Percentiles rank a stretch among this genome's conserved stretches.
Conservation (phyloP, 2,329 filamentous ascomycete genomes). For the Sclerotinia spermophila region DNA sequence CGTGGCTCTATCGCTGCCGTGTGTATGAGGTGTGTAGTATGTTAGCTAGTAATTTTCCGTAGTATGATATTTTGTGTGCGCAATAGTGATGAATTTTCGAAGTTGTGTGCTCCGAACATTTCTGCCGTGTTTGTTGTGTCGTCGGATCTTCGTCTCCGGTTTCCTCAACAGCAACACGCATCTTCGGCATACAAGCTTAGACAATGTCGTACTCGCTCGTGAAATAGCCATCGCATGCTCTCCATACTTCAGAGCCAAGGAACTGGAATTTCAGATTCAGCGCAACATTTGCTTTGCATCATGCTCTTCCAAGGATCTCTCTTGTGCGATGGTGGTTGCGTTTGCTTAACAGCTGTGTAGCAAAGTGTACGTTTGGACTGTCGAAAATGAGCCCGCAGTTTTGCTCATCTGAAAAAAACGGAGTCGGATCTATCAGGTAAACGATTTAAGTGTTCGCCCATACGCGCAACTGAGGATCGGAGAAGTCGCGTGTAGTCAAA, state of each 20-base stretch:
- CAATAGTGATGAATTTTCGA: neutral
- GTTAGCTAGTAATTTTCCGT: neutral
- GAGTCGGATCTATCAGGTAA: neutral
- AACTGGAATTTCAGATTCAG: constrained; percentile 8
- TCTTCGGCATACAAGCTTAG: neutral
- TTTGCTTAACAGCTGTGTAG: neutral
- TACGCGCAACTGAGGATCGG: too few relatives aligned
- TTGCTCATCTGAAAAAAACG: neutral
- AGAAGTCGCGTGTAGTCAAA: neutral
- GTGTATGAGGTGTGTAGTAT: neutral
- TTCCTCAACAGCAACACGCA: neutral
- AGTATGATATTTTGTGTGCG: neutral
- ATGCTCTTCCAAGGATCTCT: neutral
- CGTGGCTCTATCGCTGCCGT: neutral
- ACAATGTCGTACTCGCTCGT: neutral
- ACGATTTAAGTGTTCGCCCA: neutral
- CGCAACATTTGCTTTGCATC: neutral
- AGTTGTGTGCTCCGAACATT: neutral
- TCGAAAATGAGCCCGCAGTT: neutral
- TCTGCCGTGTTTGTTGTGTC: neutral
- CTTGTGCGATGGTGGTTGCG: neutral
- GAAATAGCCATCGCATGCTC: neutral
- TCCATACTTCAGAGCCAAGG: constrained; percentile 2
- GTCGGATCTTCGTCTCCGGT: neutral
- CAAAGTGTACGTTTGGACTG: neutral